A percentile compares a stretch with the other conserved stretches of the same genome.
Conservation (phyloP, 192 early-diverging fungal species). For the Endogone sp. region DNA sequence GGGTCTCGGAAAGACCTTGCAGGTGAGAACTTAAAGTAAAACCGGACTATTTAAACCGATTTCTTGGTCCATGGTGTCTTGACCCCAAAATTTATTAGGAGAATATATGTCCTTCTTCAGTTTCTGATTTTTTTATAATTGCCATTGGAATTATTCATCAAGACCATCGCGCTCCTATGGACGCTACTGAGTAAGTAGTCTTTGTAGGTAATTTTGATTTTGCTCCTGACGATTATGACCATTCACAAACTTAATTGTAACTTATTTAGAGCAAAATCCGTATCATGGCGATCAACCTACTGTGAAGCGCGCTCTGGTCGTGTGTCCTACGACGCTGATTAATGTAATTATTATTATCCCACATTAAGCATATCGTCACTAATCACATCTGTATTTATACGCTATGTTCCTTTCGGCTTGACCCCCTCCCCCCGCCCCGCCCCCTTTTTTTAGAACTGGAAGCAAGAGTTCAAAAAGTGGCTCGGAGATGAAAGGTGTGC, state of each 20-base stretch:
- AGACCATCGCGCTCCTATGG: constrained; percentile 16
- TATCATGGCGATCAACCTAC: constrained; percentile 31
- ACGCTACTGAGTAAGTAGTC: constrained; percentile 16
- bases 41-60: too few relatives aligned
- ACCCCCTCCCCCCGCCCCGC: too few relatives aligned
- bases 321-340: constrained; percentile 44
- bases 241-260: background rate
- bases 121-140: too few relatives aligned
- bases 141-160: background rate
- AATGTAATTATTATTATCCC: constrained; percentile 9
- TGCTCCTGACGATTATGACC: background rate
- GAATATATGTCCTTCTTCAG: too few relatives aligned
- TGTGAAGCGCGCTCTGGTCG: constrained; percentile 33
- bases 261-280: constrained; percentile 31
- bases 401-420: too few relatives aligned
- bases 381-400: too few relatives aligned
- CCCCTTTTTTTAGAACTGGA: constrained; percentile 33
- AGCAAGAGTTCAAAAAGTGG: constrained; percentile 52
- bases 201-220: too few relatives aligned
- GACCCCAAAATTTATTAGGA: too few relatives aligned
- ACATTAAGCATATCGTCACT: background rate
- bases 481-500: constrained; percentile 36
- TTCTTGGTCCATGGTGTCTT: too few relatives aligned
- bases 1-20: constrained; percentile 16
- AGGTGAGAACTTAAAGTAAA: background rate